A percentile compares a stretch with the other conserved stretches of the same genome.
Evolutionary conservation across 305 asterid genomes (phyloP).

Genomic region (Fraxinus nigra): DNA sequence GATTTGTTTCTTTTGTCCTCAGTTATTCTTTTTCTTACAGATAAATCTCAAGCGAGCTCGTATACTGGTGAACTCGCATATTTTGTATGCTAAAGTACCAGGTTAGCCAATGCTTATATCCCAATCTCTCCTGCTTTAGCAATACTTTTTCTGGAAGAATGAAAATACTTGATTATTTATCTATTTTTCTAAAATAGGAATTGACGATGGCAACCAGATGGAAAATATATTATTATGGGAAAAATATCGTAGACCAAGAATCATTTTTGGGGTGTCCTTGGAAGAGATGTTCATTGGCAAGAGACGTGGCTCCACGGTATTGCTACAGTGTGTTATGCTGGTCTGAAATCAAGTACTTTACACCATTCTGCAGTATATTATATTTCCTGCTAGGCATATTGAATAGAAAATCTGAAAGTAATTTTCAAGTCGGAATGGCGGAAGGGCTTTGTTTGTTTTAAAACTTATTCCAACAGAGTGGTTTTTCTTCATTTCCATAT

Average conservation of each 20-base stretch:
- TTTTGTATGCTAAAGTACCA: conserved; percentile 49
- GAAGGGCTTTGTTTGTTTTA: background rate
- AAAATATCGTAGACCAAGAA: conserved; percentile 63
- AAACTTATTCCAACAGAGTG: background rate
- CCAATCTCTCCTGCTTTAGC: conserved; percentile 3
- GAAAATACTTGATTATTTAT: background rate
- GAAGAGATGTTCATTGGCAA: conserved; percentile 61
- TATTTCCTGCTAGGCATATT: background rate
- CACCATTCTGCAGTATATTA: background rate
- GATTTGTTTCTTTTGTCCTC: background rate
- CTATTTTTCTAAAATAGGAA: conserved; percentile 46
- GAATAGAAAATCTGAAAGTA: background rate
- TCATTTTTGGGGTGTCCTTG: conserved; percentile 67
- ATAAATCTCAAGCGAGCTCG: conserved; percentile 96
- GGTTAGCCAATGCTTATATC: conserved; percentile 37
- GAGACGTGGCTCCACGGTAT: conserved; percentile 60
- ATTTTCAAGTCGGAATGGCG: background rate
- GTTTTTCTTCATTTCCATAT: background rate
- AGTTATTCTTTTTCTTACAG: conserved; percentile 45
- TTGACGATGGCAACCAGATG: conserved; percentile 67
- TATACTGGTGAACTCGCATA: conserved; percentile 71
- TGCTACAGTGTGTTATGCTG: conserved; percentile 10
- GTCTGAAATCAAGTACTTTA: background rate
- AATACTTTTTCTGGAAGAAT: background rate
- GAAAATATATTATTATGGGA: conserved; percentile 79